phyloP scores from a whole-genome alignment of 148 eudicot genomes.

The Camellia lanceoleosa region DNA sequence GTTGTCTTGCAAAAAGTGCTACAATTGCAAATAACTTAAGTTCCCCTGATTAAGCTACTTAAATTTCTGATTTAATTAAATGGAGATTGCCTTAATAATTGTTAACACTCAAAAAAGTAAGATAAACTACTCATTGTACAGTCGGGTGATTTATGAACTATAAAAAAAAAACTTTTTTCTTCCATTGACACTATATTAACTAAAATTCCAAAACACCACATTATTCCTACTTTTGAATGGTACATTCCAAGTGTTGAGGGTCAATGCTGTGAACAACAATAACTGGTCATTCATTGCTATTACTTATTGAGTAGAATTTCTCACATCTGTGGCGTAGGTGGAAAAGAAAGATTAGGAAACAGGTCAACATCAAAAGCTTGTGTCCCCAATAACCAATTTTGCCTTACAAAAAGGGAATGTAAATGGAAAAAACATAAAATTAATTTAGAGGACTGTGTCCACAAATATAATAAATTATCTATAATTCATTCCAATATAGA shows the following conservation, averaged over 20 bases:
- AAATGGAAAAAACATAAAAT: not conserved
- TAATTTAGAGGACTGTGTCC: not conserved
- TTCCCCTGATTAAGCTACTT: slow-evolving; percentile 1
- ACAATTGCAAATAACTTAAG: not conserved
- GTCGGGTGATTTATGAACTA: too few relatives aligned
- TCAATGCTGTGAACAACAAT: too few relatives aligned
- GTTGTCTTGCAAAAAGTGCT: not conserved
- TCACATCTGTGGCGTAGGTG: not conserved
- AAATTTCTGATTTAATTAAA: not conserved
- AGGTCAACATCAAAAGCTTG: not conserved
- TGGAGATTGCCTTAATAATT: not conserved
- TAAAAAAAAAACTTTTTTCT: too few relatives aligned
- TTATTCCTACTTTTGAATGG: too few relatives aligned
- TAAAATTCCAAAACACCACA: too few relatives aligned
- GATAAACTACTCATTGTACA: too few relatives aligned
- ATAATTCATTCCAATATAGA: not conserved
- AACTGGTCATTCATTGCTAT: not conserved
- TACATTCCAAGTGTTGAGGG: too few relatives aligned
- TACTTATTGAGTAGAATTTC: not conserved
- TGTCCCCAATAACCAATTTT: not conserved
- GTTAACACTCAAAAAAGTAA: too few relatives aligned
- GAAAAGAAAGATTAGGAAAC: not conserved
- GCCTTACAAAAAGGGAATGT: not conserved
- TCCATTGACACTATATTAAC: too few relatives aligned
- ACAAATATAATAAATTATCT: not conserved